Base-by-base conservation (phyloP, 257 asterid genomes). In the Capsicum rhomboideum region DNA sequence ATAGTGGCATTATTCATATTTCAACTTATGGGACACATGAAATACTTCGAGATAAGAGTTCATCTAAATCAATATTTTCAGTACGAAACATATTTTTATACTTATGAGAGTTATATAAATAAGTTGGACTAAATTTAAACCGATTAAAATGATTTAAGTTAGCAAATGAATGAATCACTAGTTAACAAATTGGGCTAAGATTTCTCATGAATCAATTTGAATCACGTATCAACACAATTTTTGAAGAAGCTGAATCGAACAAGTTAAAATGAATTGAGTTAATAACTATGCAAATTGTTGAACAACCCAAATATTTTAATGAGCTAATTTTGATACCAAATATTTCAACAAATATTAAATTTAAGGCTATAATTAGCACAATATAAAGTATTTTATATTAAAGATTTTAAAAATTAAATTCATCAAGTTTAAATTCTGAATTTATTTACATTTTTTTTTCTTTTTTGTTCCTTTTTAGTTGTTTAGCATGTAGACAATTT, bases 201-300 rank as follows among this genome's bases (percentile, higher is more conserved):
- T 53, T 1, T 61, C 12, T 55, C 11, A 55, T 55, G 12, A 2
- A 3, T 20, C 4, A 20, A 56, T 56, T 56, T n/a, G 13, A 3
- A 2, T 1, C 18, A 20, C 7, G 8, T 20, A 20, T 55, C 5
- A 55, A 55, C 1, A 5, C 8, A 2, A 7, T 8, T 54, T 17
- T 54, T 6, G 17, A 9, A 54, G 17, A 0, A 18, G 6, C 0
- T 17, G 10, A 17, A 54, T 54, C 17, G 1, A 2, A 54, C 23
- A 0, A 2, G 6, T 54, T 1, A 54, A 54, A 54, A 17, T 17
- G 0, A 18, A 0, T 17, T 6, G 4, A 6, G 0, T 6, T 17
- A 54, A 54, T 54, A 54, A 54, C 1, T 54, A 0, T 54, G 21
- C 9, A 6, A n/a, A 6, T 40, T 31, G 6, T 40, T 40, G 2